phyloP scores from a whole-genome alignment of 139 green algal species.

The Coelastrella sp. region DNA sequence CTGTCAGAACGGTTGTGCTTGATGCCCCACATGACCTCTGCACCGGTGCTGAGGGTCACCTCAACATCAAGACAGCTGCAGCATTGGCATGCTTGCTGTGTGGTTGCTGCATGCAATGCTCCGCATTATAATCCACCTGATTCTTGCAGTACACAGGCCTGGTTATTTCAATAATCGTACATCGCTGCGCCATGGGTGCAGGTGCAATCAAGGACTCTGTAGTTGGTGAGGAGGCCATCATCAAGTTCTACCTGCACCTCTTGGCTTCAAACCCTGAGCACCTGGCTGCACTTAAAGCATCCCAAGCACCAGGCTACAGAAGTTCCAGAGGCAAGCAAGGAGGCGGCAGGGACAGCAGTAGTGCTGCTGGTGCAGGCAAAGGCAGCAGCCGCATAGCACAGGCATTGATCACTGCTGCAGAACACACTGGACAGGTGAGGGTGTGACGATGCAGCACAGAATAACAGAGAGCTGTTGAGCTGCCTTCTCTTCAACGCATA shows the following conservation, averaged over 20 bases:
- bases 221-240: slow-evolving; percentile 38
- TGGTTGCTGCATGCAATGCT: no score
- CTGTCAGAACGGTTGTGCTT: no score
- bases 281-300: slow-evolving; percentile 3
- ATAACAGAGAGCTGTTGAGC: no score
- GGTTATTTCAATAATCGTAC: not conserved
- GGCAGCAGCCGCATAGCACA: not conserved
- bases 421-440: not conserved
- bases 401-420: not conserved
- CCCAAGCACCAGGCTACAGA: not conserved
- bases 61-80: no score
- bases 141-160: not conserved
- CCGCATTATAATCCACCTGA: not conserved
- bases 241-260: slow-evolving; percentile 1
- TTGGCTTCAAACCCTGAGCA: not conserved
- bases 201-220: slow-evolving; percentile 23
- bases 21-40: no score
- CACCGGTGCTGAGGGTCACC: no score
- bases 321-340: not conserved
- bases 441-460: no score
- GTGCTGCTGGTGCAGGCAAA: not conserved
- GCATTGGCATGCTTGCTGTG: no score
- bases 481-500: no score
- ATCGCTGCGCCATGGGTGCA: not conserved
- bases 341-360: not conserved